Conservation (phyloP, 2,329 filamentous ascomycete genomes). For the Alternaria ethzedia region DNA sequence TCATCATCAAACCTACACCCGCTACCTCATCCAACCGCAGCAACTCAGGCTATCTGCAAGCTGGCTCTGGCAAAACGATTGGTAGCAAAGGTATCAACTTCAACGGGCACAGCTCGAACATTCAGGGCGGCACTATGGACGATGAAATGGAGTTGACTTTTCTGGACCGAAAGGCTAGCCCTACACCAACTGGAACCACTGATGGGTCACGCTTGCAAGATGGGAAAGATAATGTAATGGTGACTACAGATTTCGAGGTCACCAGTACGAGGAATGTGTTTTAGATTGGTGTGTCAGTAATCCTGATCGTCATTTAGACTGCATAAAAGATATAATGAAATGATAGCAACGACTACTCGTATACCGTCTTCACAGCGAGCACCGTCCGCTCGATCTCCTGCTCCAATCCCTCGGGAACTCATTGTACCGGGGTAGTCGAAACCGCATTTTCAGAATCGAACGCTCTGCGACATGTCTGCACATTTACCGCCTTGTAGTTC, state of each 20-base stretch:
- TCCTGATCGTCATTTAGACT: neutral
- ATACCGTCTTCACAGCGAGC: neutral
- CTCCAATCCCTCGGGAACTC: neutral
- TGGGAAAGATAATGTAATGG: conserved; percentile 21
- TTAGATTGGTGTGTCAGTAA: neutral
- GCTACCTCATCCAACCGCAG: conserved; percentile 16
- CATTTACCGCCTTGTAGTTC: neutral
- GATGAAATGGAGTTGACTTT: conserved; percentile 27
- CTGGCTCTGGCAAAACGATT: neutral
- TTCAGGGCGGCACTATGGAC: conserved; percentile 15
- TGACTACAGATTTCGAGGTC: conserved; percentile 15
- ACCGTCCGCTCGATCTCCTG: neutral
- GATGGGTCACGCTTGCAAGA: conserved; percentile 8
- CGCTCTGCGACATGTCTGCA: neutral
- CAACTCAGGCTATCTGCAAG: conserved; percentile 18
- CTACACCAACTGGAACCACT: conserved; percentile 9
- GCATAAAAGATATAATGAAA: neutral
- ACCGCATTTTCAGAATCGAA: neutral
- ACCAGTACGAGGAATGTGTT: conserved; percentile 17
- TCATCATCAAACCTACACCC: conserved; percentile 16
- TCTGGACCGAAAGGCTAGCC: conserved; percentile 18
- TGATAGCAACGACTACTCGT: neutral
- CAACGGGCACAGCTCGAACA: conserved; percentile 6
- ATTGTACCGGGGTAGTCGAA: neutral
- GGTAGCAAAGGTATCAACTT: neutral